Base-by-base conservation (phyloP, 2,329 filamentous ascomycete species). In the Claviceps paspali region DNA sequence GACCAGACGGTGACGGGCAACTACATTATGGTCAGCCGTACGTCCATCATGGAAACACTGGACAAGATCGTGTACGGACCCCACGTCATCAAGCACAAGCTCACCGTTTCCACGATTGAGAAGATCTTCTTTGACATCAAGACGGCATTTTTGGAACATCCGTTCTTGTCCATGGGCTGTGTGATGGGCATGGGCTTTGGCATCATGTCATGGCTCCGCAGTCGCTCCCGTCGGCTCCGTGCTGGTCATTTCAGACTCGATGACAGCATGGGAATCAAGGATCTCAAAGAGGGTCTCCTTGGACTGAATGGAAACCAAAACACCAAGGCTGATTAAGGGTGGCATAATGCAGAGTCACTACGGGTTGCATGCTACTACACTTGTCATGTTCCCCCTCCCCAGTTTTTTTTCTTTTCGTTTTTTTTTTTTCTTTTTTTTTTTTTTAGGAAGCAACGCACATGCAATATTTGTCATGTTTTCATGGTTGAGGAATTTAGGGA, bases 1-100 rank as follows among this genome's bases (percentile, higher is more conserved):
- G 91, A 98, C 54, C 76, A 70, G 23, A 94, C 87, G 33, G 79
- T 81, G 43, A 91, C 84, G 3, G 88, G 87, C 46, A 88, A 91
- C 58, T 74, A 80, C 44, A 96, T 98, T 52, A 78, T 87, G 48
- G 80, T 87, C 38, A 91, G 82, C 19, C 80, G 91, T 44, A 88
- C 85, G 4, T 86, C 82, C 3, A 94, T 95, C 52, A 74, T 94
- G 43, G 87, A 94, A 60, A 93, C 86, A 11, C 65, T 87, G 38
- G 72, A 73, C 49, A 81, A 82, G 53, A 70, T 85, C 42, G 73
- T 81, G 8, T 65, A 72, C 18, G 73, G 70, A 34, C 79, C 79
- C 34, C 72, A 81, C 33, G 75, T 77, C 52, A 80, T 92, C 55
- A 70, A 73, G 51, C 67, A 80, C 23, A 91, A 88, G 63, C 75